Evolutionary conservation across 805 yeast genomes (phyloP).

Genomic region (Wilhelminamyces savonicus): DNA sequence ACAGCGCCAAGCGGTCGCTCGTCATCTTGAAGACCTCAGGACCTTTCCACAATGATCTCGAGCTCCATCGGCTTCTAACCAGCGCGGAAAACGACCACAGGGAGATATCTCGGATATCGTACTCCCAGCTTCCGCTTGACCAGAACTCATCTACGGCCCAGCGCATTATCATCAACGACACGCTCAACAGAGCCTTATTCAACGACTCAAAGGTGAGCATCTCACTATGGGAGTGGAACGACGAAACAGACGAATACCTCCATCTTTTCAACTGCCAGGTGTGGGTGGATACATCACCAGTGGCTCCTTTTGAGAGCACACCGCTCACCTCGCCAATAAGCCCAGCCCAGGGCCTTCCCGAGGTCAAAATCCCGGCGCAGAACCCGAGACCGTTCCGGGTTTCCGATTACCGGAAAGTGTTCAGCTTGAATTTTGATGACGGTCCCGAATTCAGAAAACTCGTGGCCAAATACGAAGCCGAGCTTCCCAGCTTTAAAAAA

Average conservation of each 20-base stretch:
- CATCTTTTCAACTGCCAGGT: constrained; percentile 3
- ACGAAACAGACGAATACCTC: constrained; percentile 2
- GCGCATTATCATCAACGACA: constrained; percentile 22
- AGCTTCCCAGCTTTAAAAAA: constrained; percentile 21
- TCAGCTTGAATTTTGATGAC: constrained; percentile 32
- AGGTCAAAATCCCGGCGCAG: constrained; percentile 2
- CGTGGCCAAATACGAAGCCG: constrained; percentile 24
- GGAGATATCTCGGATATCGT: constrained; percentile 20
- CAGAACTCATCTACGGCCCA: constrained; percentile 10
- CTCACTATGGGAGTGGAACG: constrained; percentile 20
- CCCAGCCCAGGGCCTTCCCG: constrained; percentile 1
- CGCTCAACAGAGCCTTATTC: constrained; percentile 8
- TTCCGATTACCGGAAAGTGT: constrained; percentile 21
- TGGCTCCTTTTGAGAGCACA: too few species aligned
- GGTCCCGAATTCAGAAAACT: constrained; percentile 37
- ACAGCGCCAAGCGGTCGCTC: constrained; percentile 12
- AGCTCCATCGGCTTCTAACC: constrained; percentile 6
- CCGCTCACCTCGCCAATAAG: too few species aligned
- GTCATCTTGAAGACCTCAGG: constrained; percentile 26
- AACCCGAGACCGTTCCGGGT: constrained; percentile 3
- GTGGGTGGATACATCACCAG: constrained; percentile 1
- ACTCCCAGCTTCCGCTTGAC: constrained; percentile 20
- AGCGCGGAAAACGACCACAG: constrained; percentile 4
- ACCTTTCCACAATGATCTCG: constrained; percentile 5
- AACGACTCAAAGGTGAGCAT: constrained; percentile 14